phyloP scores from a whole-genome alignment of 257 asterid species.

The Petrea volubilis region DNA sequence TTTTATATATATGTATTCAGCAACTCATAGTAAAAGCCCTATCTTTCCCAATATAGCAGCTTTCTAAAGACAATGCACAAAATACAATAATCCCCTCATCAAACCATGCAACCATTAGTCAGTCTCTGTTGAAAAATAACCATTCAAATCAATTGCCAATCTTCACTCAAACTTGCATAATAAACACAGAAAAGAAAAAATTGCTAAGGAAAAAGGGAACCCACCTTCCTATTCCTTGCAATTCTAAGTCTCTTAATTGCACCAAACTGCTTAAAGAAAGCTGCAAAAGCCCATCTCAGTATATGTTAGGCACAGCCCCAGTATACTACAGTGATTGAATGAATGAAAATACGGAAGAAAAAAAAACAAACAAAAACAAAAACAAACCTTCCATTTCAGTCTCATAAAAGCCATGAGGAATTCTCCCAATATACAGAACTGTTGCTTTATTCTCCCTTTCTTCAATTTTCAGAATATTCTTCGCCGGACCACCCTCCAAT shows the following conservation, averaged over 20 bases:
- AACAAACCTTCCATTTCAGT: slow-evolving; percentile 66
- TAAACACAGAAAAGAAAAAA: neutral
- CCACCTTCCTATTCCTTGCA: slow-evolving; percentile 88
- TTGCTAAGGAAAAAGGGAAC: slow-evolving; percentile 1
- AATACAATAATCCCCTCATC: neutral
- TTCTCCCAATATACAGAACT: slow-evolving; percentile 83
- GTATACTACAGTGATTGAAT: neutral
- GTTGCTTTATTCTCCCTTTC: slow-evolving; percentile 57
- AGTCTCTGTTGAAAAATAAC: neutral
- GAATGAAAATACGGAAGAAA: neutral
- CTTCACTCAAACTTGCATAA: neutral
- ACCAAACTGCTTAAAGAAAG: slow-evolving; percentile 93
- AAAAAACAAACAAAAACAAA: neutral
- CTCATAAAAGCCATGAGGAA: slow-evolving; percentile 98
- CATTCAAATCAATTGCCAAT: neutral
- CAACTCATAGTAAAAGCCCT: neutral
- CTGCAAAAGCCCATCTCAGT: slow-evolving; percentile 40
- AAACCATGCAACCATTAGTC: neutral
- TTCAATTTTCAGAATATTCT: slow-evolving; percentile 45
- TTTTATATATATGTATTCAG: too few species aligned
- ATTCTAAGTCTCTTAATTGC: slow-evolving; percentile 76
- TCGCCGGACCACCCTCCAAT: slow-evolving; percentile 75
- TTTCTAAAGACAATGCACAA: neutral
- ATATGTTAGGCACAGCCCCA: neutral
- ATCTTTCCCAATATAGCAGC: neutral